Conservation (phyloP, 495 filamentous ascomycete genomes). For the Daldinia bambusicola region DNA sequence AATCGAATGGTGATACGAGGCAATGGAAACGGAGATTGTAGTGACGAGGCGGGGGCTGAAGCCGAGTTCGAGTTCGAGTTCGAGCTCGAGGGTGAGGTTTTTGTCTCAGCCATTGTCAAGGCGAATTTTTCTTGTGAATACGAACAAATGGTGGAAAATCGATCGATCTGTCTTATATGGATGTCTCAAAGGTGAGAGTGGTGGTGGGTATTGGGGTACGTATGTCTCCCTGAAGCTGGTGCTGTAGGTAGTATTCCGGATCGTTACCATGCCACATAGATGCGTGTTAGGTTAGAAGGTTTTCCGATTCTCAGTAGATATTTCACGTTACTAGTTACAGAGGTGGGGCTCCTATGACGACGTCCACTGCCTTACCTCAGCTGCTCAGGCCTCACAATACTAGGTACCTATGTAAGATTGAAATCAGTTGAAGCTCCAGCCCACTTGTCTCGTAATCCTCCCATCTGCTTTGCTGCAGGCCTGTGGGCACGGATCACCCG, state of each 20-base stretch:
- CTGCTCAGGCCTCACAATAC: too few relatives aligned
- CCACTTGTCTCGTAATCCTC: background rate
- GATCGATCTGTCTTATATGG: slow-evolving; percentile 1
- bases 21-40: slow-evolving; percentile 48
- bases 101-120: slow-evolving; percentile 51
- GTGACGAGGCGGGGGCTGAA: slow-evolving; percentile 38
- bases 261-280: background rate
- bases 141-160: background rate
- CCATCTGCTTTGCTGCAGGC: too few relatives aligned
- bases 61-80: slow-evolving; percentile 34
- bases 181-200: background rate
- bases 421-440: background rate
- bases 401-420: too few relatives aligned
- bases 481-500: too few relatives aligned
- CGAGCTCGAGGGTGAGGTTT: slow-evolving; percentile 28
- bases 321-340: background rate
- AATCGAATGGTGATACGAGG: slow-evolving; percentile 80
- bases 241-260: too few relatives aligned
- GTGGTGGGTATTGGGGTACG: background rate
- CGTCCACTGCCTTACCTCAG: too few relatives aligned
- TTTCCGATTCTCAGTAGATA: background rate
- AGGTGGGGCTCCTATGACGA: slow-evolving; percentile 3
- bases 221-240: too few relatives aligned
- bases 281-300: background rate
- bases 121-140: background rate